A percentile compares a stretch with the other conserved stretches of the same genome.
These are phyloP conservation scores for Cochliopodium minus DNA, from an alignment of 208 protist genomes.

Conservation along the genomic window DNA sequence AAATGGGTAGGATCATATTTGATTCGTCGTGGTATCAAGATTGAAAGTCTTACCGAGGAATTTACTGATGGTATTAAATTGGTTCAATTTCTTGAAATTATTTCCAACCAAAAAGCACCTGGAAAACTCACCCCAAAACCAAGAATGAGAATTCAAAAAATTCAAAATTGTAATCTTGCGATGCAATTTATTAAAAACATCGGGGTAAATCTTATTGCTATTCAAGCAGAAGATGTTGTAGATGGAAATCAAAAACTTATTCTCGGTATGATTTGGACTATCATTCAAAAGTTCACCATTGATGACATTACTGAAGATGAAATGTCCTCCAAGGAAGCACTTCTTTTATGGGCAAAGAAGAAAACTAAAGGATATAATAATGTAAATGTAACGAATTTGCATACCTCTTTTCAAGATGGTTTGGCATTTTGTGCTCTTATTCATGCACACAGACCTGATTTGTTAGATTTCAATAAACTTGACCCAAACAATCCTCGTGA, in stretches of 20 bases:
- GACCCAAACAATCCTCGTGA: constrained; percentile 4
- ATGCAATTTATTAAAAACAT: too few species aligned
- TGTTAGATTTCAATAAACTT: constrained; percentile 18
- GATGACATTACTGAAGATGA: constrained; percentile 28
- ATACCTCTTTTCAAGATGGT: constrained; percentile 17
- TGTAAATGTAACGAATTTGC: constrained; percentile 16
- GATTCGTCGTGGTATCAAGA: too few species aligned
- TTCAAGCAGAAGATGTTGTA: constrained; percentile 19
- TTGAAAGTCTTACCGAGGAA: too few species aligned
- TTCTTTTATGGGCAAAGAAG: constrained; percentile 23
- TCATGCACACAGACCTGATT: constrained; percentile 18
- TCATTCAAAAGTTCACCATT: constrained; percentile 33
- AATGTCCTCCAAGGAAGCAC: constrained; percentile 10
- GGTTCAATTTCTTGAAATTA: too few species aligned
- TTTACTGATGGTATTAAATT: too few species aligned
- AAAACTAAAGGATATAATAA: constrained; percentile 12
- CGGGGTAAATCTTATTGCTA: too few species aligned
- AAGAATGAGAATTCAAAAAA: too few species aligned
- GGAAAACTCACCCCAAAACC: too few species aligned
- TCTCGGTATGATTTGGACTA: constrained; percentile 34
- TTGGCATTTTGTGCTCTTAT: constrained; percentile 24
- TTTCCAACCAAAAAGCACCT: too few species aligned
- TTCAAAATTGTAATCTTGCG: too few species aligned
- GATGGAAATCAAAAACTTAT: constrained; percentile 26
- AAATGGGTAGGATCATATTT: too few species aligned